phyloP scores from a whole-genome alignment of 257 asterid genomes.

The Solanum appendiculatum region DNA sequence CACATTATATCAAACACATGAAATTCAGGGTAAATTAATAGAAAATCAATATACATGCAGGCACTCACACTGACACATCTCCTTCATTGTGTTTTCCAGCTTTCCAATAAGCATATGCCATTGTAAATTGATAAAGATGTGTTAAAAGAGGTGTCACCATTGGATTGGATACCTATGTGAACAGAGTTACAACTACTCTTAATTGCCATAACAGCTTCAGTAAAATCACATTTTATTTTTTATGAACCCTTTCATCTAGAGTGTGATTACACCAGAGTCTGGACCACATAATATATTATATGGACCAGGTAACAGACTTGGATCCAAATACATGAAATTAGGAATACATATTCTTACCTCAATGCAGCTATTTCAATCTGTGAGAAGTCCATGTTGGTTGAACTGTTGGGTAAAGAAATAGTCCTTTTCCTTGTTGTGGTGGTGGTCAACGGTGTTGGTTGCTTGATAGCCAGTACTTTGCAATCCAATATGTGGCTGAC shows the following conservation, averaged over 20 bases:
- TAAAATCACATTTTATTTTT: too few species aligned
- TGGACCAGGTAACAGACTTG: slow-evolving; percentile 5
- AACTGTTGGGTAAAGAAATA: slow-evolving; percentile 31
- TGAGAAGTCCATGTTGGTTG: slow-evolving; percentile 71
- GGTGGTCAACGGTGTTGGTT: slow-evolving; percentile 30
- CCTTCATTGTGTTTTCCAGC: slow-evolving; percentile 82
- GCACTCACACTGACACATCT: slow-evolving; percentile 77
- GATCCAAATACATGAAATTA: background rate
- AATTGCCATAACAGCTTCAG: too few species aligned
- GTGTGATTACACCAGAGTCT: too few species aligned
- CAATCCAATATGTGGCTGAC: too few species aligned
- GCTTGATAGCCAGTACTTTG: slow-evolving; percentile 74
- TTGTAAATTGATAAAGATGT: slow-evolving; percentile 91
- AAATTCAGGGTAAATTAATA: background rate
- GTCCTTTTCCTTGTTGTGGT: slow-evolving; percentile 27
- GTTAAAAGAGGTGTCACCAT: slow-evolving; percentile 95
- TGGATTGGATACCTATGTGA: too few species aligned
- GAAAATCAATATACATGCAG: background rate
- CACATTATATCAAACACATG: background rate
- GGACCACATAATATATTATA: background rate
- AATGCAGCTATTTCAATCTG: slow-evolving; percentile 64
- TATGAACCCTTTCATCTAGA: background rate
- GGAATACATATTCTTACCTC: slow-evolving; percentile 32
- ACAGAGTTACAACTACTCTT: too few species aligned
- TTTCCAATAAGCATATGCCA: slow-evolving; percentile 99